Percentiles rank a stretch among this genome's conserved stretches.
phyloP scores from a whole-genome alignment of 352 stramenopile genomes.

The Globisporangium radiosum region DNA sequence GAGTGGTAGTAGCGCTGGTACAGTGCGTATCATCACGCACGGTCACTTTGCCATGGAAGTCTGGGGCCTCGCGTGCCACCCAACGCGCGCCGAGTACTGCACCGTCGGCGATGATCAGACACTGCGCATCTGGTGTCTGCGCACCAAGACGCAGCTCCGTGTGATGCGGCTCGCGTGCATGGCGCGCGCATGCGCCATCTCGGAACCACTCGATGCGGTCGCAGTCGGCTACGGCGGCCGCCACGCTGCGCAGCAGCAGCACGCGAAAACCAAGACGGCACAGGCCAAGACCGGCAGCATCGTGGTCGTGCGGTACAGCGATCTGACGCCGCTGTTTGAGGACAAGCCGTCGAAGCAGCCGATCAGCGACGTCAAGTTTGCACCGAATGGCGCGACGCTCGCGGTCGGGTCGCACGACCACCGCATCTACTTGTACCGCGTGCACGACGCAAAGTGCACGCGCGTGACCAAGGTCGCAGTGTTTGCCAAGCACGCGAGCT shows the following conservation, averaged over 20 bases:
- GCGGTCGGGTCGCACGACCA: conserved; percentile 72
- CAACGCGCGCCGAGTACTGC: conserved; percentile 54
- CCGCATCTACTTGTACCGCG: conserved; percentile 67
- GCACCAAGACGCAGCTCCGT: conserved; percentile 36
- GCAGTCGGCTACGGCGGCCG: conserved; percentile 57
- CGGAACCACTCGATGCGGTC: conserved; percentile 30
- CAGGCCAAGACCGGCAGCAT: conserved; percentile 74
- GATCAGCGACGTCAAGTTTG: conserved; percentile 82
- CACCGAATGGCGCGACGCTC: conserved; percentile 36
- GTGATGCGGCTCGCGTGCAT: conserved; percentile 36
- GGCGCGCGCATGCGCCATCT: conserved; percentile 58
- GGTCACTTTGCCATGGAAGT: conserved; percentile 75
- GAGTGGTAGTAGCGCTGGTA: not conserved
- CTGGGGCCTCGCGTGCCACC: conserved; percentile 79
- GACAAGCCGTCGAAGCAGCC: conserved; percentile 75
- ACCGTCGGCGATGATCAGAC: conserved; percentile 79
- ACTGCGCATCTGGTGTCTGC: conserved; percentile 71
- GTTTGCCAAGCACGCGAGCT: conserved; percentile 79
- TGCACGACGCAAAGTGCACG: conserved; percentile 29
- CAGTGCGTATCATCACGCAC: conserved; percentile 27
- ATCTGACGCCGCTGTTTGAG: conserved; percentile 64
- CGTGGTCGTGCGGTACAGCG: conserved; percentile 48
- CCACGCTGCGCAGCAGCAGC: conserved; percentile 21
- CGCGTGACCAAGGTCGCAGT: conserved; percentile 39
- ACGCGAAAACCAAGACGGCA: conserved; percentile 7